Conservation (phyloP, 345 rosid species). For the Pistacia vera region DNA sequence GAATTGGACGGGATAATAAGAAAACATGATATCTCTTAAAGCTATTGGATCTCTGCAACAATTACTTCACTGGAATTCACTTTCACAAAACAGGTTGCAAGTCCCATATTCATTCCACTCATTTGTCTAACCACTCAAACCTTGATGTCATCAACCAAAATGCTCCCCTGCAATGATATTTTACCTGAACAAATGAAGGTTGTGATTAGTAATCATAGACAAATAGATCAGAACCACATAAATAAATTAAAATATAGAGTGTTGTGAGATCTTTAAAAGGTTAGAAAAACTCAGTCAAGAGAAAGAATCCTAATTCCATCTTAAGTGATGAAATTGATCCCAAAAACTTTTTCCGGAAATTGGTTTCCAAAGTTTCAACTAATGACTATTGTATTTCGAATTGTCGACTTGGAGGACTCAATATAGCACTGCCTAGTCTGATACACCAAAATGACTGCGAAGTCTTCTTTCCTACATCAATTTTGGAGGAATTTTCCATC, state of each 20-base stretch:
- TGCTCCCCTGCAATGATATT: too few relatives aligned
- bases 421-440: not conserved
- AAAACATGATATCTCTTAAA: constrained; percentile 20
- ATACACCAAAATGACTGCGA: not conserved
- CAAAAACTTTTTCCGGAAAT: not conserved
- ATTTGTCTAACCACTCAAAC: constrained; percentile 18
- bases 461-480: not conserved
- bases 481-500: not conserved
- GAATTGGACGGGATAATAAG: not conserved
- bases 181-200: too few relatives aligned
- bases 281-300: too few relatives aligned
- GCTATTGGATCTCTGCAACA: constrained; percentile 13
- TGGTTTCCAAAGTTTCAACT: constrained; percentile 15
- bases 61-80: constrained; percentile 22
- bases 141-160: not conserved
- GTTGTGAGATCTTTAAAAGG: too few relatives aligned
- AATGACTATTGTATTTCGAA: not conserved
- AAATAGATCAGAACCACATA: too few relatives aligned
- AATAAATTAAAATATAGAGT: too few relatives aligned
- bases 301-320: too few relatives aligned
- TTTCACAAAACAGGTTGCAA: constrained; percentile 9
- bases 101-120: not conserved
- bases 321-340: not conserved
- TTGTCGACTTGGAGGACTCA: not conserved
- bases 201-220: too few relatives aligned